Conservation (phyloP, 345 rosid genomes). For the Salix exigua region DNA sequence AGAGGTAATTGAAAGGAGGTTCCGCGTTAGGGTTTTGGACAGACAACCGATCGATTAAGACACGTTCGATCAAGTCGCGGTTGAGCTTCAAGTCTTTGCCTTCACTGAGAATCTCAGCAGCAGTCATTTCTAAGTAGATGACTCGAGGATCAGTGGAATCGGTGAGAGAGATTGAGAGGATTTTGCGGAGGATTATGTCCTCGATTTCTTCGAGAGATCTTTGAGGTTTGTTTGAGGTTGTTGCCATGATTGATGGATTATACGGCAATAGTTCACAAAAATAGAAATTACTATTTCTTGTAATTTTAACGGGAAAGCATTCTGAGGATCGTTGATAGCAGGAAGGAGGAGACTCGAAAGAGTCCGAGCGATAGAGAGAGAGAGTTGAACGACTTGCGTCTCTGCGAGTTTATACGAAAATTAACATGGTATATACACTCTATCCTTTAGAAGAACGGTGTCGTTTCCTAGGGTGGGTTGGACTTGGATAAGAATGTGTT, state of each 20-base stretch:
- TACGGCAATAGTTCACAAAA: background rate
- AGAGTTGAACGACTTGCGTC: too few species aligned
- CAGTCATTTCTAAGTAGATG: conserved; percentile 71
- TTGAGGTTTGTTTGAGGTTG: conserved; percentile 55
- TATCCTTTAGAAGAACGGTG: too few species aligned
- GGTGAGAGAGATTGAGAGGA: conserved; percentile 57
- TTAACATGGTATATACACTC: too few species aligned
- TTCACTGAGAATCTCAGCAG: conserved; percentile 95
- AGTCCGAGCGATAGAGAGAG: too few species aligned
- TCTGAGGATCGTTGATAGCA: too few species aligned
- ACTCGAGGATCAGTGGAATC: conserved; percentile 51
- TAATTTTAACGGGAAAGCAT: too few species aligned
- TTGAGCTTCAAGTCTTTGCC: conserved; percentile 59
- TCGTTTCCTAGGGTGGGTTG: too few species aligned
- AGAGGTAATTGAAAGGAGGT: conserved; percentile 61
- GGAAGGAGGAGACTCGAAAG: too few species aligned
- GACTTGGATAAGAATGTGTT: too few species aligned
- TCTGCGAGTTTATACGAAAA: too few species aligned
- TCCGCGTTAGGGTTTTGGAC: conserved; percentile 57
- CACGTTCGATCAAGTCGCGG: conserved; percentile 74
- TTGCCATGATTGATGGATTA: conserved; percentile 42
- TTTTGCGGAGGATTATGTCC: conserved; percentile 83
- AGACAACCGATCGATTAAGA: conserved; percentile 76
- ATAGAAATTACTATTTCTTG: too few species aligned
- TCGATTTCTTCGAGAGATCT: conserved; percentile 74